Conservation (phyloP, 192 early-diverging fungal species). For the Coemansia sp. region DNA sequence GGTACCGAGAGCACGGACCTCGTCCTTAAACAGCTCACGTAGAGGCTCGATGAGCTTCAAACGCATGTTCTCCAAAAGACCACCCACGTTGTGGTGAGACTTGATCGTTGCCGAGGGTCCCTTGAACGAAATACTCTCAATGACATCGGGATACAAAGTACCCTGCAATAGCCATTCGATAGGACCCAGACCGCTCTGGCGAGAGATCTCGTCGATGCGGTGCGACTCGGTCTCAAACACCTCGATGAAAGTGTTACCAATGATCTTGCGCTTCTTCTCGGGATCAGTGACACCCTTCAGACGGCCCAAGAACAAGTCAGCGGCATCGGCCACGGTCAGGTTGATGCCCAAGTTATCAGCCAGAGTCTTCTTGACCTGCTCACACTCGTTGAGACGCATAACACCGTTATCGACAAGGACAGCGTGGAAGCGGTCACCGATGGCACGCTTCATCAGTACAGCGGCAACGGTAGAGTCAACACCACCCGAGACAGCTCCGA, state of each 20-base stretch:
- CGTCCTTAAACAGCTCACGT: slow-evolving; percentile 98
- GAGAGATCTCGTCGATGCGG: slow-evolving; percentile 79
- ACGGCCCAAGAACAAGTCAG: slow-evolving; percentile 79
- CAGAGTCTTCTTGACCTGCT: slow-evolving; percentile 78
- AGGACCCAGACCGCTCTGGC: slow-evolving; percentile 70
- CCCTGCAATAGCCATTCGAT: slow-evolving; percentile 97
- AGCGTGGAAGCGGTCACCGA: slow-evolving; percentile 98
- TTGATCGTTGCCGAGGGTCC: slow-evolving; percentile 98
- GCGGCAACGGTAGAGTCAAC: slow-evolving; percentile 98
- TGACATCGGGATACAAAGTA: slow-evolving; percentile 98
- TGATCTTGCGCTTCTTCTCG: slow-evolving; percentile 98
- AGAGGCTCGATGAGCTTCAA: slow-evolving; percentile 98
- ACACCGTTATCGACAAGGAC: slow-evolving; percentile 98
- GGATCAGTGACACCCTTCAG: slow-evolving; percentile 94
- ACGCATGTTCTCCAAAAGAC: slow-evolving; percentile 95
- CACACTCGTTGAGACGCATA: slow-evolving; percentile 97
- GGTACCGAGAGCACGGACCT: slow-evolving; percentile 95
- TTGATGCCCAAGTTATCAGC: slow-evolving; percentile 94
- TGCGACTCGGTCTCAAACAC: slow-evolving; percentile 94
- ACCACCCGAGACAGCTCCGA: slow-evolving; percentile 97
- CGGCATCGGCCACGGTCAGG: slow-evolving; percentile 88
- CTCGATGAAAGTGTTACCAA: slow-evolving; percentile 98
- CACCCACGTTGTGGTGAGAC: slow-evolving; percentile 99
- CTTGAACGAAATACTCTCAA: slow-evolving; percentile 99
- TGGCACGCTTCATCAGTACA: slow-evolving; percentile 94